These are phyloP conservation scores for Citropsis articulata DNA, from an alignment of 345 rosid species.

Conservation along the genomic window DNA sequence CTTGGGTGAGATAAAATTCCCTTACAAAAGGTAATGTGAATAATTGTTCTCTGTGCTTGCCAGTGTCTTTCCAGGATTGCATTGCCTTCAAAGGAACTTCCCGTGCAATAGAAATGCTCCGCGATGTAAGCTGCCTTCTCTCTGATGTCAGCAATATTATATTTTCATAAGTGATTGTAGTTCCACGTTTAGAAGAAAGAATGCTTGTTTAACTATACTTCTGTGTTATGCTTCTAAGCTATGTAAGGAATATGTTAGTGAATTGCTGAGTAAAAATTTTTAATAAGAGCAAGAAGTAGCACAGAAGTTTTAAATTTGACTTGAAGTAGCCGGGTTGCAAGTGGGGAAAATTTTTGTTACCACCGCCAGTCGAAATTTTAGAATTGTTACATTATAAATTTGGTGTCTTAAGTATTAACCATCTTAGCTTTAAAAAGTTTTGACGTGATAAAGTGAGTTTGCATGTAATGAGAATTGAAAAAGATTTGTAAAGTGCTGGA, in stretches of 20 bases:
- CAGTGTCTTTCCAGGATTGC: conserved; percentile 34
- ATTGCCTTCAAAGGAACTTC: conserved; percentile 37
- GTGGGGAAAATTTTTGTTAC: background rate
- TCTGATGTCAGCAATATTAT: background rate
- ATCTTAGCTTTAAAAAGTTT: too few species aligned
- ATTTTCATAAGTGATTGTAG: background rate
- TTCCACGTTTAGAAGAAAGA: background rate
- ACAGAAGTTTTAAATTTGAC: background rate
- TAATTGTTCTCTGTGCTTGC: background rate
- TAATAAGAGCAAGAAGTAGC: background rate
- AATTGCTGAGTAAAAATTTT: background rate
- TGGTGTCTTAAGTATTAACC: background rate
- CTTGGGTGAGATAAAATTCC: too few species aligned
- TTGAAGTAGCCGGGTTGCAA: background rate
- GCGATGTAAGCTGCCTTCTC: conserved; percentile 25
- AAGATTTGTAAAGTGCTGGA: background rate
- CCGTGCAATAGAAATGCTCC: conserved; percentile 29
- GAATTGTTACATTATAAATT: background rate
- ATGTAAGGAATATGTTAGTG: background rate
- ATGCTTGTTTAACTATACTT: background rate
- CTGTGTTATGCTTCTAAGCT: background rate
- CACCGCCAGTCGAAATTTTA: background rate
- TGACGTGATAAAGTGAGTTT: background rate
- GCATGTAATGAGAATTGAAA: background rate
- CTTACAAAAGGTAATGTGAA: rapidly evolving